phyloP scores from a whole-genome alignment of 2,329 filamentous ascomycete genomes.

The Sporothrix globosa region DNA sequence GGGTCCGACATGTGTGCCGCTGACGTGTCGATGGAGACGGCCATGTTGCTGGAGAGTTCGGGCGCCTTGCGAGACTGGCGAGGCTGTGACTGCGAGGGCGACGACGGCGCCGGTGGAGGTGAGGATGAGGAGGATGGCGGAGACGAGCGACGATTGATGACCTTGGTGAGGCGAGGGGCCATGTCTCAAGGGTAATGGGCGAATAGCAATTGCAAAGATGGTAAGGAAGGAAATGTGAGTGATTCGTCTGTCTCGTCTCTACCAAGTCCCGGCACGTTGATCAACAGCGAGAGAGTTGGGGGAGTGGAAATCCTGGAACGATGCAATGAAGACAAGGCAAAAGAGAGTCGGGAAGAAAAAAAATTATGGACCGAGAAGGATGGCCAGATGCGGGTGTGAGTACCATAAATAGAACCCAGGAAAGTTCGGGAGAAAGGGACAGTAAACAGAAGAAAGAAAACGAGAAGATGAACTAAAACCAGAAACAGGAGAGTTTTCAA shows the following conservation, averaged over 20 bases:
- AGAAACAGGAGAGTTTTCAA: not conserved
- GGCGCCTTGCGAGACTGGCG: slow-evolving; percentile 6
- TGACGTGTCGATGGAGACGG: slow-evolving; percentile 22
- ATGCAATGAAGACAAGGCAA: not conserved
- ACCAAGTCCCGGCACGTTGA: slow-evolving; percentile 10
- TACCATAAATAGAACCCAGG: slow-evolving; percentile 28
- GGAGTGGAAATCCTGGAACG: not conserved
- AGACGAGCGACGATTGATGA: slow-evolving; percentile 10
- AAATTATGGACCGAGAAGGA: not conserved
- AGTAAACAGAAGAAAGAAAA: not conserved
- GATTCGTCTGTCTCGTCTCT: not conserved
- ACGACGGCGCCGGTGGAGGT: not conserved
- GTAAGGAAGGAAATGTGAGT: not conserved
- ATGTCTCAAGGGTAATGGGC: not conserved
- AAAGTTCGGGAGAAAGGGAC: not conserved
- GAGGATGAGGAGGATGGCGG: slow-evolving; percentile 14
- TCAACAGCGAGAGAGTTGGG: not conserved
- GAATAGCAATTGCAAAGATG: not conserved
- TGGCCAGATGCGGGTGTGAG: slow-evolving; percentile 8
- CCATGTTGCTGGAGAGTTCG: slow-evolving; percentile 4
- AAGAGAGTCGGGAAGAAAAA: not conserved
- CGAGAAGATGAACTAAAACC: not conserved
- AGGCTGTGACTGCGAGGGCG: not conserved
- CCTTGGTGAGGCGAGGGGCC: slow-evolving; percentile 23
- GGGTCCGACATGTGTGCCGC: not conserved